These are phyloP conservation scores for Acanthamoeba castellanii DNA, from an alignment of 208 protist genomes.

Conservation along the genomic window DNA sequence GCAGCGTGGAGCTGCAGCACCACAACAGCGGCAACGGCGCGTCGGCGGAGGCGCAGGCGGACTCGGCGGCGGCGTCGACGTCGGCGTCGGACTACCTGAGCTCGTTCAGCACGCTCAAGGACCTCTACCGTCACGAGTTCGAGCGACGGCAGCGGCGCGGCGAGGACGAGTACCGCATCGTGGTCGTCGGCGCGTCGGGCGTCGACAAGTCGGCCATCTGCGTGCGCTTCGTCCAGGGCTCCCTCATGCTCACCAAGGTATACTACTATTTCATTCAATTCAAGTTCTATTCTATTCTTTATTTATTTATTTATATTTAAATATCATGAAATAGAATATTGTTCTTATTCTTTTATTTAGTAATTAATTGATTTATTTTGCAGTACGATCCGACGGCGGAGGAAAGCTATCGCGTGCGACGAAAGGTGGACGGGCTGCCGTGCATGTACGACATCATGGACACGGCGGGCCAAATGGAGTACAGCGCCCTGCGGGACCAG, in stretches of 20 bases:
- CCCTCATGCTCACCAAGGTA: slow-evolving; percentile 44
- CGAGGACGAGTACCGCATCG: slow-evolving; percentile 63
- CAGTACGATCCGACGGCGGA: slow-evolving; percentile 49
- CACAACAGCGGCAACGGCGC: too few relatives aligned
- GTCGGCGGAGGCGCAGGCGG: neutral
- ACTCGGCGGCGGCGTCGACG: neutral
- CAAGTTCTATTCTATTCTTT: too few relatives aligned
- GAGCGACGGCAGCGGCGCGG: slow-evolving; percentile 1
- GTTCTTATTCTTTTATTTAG: too few relatives aligned
- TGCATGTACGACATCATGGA: slow-evolving; percentile 92
- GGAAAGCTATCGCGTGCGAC: slow-evolving; percentile 44
- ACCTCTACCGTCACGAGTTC: slow-evolving; percentile 23
- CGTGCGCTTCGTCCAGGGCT: slow-evolving; percentile 55
- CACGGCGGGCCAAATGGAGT: slow-evolving; percentile 91
- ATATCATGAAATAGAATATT: too few relatives aligned
- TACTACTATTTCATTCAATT: too few relatives aligned
- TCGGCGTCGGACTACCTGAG: neutral
- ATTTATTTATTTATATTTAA: too few relatives aligned
- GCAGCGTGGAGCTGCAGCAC: too few relatives aligned
- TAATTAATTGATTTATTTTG: too few relatives aligned
- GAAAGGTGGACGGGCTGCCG: slow-evolving; percentile 86
- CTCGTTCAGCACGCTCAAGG: slow-evolving; percentile 41
- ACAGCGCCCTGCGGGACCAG: slow-evolving; percentile 90
- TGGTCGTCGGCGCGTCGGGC: slow-evolving; percentile 26
- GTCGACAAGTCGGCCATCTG: slow-evolving; percentile 64